phyloP scores from a whole-genome alignment of 2,329 filamentous ascomycete species.

The Arthrobotrys pseudoclavata region DNA sequence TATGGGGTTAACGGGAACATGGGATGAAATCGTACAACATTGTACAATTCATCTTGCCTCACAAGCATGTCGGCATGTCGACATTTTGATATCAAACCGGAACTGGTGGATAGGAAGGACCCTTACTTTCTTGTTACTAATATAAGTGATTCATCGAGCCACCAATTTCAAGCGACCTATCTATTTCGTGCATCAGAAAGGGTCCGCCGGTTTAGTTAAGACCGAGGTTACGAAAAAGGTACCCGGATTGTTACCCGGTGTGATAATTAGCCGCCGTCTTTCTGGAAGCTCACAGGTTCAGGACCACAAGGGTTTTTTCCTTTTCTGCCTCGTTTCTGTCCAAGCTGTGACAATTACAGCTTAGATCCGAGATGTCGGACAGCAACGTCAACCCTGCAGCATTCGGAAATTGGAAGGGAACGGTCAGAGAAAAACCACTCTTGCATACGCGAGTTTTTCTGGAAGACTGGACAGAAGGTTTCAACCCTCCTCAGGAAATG shows the following conservation, averaged over 20 bases:
- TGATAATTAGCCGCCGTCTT: conserved; percentile 57
- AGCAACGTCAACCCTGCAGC: conserved; percentile 38
- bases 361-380: conserved; percentile 51
- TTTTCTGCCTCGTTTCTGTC: neutral
- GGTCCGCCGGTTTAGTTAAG: conserved; percentile 30
- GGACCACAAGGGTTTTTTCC: conserved; percentile 45
- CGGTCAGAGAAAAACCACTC: conserved; percentile 40
- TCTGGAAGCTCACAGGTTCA: conserved; percentile 20
- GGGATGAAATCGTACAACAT: conserved; percentile 39
- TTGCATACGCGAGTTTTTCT: conserved; percentile 57
- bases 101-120: conserved; percentile 10
- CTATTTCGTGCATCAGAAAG: conserved; percentile 18
- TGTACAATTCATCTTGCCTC: conserved; percentile 44
- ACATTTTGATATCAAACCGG: conserved; percentile 2
- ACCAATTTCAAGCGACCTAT: neutral
- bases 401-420: conserved; percentile 44
- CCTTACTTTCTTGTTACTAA: conserved; percentile 42
- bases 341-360: conserved; percentile 29
- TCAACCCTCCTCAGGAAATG: conserved; percentile 29
- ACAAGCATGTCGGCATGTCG: conserved; percentile 14
- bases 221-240: conserved; percentile 37
- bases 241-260: conserved; percentile 23
- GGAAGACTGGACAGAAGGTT: conserved; percentile 44
- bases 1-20: conserved; percentile 33
- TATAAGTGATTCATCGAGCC: conserved; percentile 35